A percentile compares a stretch with the other conserved stretches of the same genome.
These are phyloP conservation scores for Polygonum aviculare DNA, from an alignment of 148 eudicot genomes.

Conservation along the genomic window DNA sequence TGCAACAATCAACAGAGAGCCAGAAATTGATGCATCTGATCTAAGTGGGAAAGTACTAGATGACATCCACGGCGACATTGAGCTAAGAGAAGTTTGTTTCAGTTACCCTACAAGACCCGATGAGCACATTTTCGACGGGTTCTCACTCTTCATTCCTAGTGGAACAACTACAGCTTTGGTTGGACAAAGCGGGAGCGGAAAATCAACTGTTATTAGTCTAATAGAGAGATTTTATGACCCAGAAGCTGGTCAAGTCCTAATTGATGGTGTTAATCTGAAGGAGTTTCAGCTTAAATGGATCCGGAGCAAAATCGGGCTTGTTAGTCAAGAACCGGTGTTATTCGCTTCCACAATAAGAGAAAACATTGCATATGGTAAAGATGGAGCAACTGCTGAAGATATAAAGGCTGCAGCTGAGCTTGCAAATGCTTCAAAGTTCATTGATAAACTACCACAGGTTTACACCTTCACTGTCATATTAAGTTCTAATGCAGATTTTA, in stretches of 20 bases:
- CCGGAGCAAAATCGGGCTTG: conserved; percentile 51
- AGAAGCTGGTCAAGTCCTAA: conserved; percentile 46
- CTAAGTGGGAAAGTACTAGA: conserved; percentile 31
- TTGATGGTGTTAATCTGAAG: conserved; percentile 51
- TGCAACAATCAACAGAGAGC: conserved; percentile 20
- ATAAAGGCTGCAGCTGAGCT: conserved; percentile 45
- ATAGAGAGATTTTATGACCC: conserved; percentile 73
- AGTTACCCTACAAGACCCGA: conserved; percentile 54
- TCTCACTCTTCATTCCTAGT: conserved; percentile 37
- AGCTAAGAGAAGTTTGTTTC: conserved; percentile 36
- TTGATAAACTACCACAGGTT: conserved; percentile 57
- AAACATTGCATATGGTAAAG: conserved; percentile 53
- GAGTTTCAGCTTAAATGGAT: conserved; percentile 57
- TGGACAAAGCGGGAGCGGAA: conserved; percentile 67
- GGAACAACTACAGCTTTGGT: conserved; percentile 63
- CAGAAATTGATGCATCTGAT: too few species aligned
- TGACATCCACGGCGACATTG: conserved; percentile 53
- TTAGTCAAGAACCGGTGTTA: conserved; percentile 62
- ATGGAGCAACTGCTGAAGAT: conserved; percentile 41
- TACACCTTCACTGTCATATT: neutral
- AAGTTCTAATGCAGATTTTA: neutral
- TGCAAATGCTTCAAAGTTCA: conserved; percentile 56
- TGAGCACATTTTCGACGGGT: conserved; percentile 43
- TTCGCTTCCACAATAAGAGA: conserved; percentile 50
- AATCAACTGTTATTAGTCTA: conserved; percentile 56